Evolutionary conservation across 257 asterid species (phyloP).

Genomic region (Linderniella brevidens): DNA sequence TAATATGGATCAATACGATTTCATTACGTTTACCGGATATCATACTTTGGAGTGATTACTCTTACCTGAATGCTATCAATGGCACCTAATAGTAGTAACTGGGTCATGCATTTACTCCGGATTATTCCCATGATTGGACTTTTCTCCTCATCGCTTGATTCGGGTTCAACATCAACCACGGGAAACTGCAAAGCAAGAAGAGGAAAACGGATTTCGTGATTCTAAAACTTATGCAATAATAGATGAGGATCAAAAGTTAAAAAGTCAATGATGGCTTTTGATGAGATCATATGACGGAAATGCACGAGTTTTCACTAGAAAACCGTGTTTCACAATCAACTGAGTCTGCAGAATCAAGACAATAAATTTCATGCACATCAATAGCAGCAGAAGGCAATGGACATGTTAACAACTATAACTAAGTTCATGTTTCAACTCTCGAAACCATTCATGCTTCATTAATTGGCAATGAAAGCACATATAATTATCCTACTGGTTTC

Average conservation of each 20-base stretch:
- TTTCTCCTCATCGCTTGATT: conserved; percentile 47
- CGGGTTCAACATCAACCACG: conserved; percentile 36
- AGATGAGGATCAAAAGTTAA: not conserved
- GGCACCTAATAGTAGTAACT: conserved; percentile 80
- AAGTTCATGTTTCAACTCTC: too few species aligned
- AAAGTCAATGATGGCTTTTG: not conserved
- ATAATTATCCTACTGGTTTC: too few species aligned
- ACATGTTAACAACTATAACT: too few species aligned
- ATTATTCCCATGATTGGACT: conserved; percentile 42
- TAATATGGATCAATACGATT: not conserved
- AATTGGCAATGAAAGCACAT: too few species aligned
- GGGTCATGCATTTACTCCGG: conserved; percentile 94
- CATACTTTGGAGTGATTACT: not conserved
- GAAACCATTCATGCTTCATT: too few species aligned
- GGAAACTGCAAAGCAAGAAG: conserved; percentile 31
- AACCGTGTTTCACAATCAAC: too few species aligned
- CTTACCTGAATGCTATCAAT: conserved; percentile 90
- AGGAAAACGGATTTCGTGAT: not conserved
- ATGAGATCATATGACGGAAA: too few species aligned
- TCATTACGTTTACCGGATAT: not conserved
- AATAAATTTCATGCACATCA: too few species aligned
- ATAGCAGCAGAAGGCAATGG: too few species aligned
- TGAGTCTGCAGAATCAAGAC: too few species aligned
- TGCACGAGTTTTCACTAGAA: too few species aligned
- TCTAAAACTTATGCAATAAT: not conserved